Base-by-base conservation (phyloP, 2,329 filamentous ascomycete genomes). In the Penicillium sp. region DNA sequence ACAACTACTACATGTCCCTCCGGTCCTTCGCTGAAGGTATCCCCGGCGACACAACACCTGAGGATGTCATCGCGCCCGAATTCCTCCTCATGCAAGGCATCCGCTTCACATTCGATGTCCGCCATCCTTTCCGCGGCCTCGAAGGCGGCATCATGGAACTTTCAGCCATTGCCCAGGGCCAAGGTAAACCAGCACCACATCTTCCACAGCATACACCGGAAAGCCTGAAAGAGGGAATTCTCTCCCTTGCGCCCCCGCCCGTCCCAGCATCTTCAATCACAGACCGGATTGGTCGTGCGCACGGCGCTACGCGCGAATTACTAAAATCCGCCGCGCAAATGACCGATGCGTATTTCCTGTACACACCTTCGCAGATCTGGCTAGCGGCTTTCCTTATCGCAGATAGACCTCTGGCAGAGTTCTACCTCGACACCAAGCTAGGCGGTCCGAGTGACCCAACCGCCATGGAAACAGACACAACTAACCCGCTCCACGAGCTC, bases 271-370 rank as follows among this genome's bases (percentile, higher is more conserved):
- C 68, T 3, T 76, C 76, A 0, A 70, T 77, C 54, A 68, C 73
- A 28, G 75, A 82, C 59, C 80, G 86, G 22, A 81, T 87, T 54
- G 79, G 80, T 30, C 82, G 82, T 11, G 92, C 92, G 0, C 93
- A 96, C 72, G 82, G 82, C n/a, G 84, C 84, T 55, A 90, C 93
- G 0, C 85, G 90, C 45, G 86, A 88, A 22, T 83, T 92, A 51
- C 85, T 96, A 57, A 92, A 92, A 72, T 89, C 88, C 57, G 90
- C 91, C 59, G 91, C 93, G 0, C 81, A 96, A 54, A 84, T 97
- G 63, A 97, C 94, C 28, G 95, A 99, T 71, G 93, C 87, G n/a
- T 98, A 98, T 79, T 97, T 98, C 78, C 89, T 97, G 76, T 98
- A 91, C 79, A 94, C 94, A 0, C 95, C 95, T 0, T 90, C 91